phyloP scores from a whole-genome alignment of 164 flowering plant species.

The Saururus chinensis region DNA sequence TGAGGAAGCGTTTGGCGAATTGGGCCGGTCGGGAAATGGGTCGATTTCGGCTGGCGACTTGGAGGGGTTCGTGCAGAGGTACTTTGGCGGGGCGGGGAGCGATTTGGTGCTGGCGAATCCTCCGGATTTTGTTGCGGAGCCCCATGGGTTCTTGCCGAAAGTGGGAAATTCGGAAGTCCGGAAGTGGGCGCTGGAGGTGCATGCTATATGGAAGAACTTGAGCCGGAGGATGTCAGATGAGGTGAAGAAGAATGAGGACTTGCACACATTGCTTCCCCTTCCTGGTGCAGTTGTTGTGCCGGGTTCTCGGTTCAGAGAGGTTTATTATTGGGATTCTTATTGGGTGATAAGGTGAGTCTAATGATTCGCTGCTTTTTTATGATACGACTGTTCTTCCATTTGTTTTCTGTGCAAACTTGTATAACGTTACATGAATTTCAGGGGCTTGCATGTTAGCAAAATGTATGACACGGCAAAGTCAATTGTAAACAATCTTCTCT shows the following conservation, averaged over 20 bases:
- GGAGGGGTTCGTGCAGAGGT: slow-evolving; percentile 27
- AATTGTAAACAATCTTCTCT: slow-evolving; percentile 67
- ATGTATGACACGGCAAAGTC: slow-evolving; percentile 82
- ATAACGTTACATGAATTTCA: slow-evolving; percentile 15
- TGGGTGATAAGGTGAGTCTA: slow-evolving; percentile 69
- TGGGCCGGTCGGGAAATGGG: slow-evolving; percentile 30
- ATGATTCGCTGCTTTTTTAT: no score
- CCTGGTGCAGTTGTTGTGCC: slow-evolving; percentile 50
- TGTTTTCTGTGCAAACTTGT: no score
- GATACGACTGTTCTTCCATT: no score
- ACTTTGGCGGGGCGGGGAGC: slow-evolving; percentile 49
- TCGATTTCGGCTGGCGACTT: slow-evolving; percentile 28
- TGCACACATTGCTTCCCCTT: slow-evolving; percentile 68
- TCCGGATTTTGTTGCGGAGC: slow-evolving; percentile 49
- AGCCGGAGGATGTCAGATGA: slow-evolving; percentile 47
- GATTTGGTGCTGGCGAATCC: slow-evolving; percentile 53
- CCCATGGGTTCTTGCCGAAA: slow-evolving; percentile 54
- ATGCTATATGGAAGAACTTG: slow-evolving; percentile 77
- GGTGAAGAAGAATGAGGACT: slow-evolving; percentile 34
- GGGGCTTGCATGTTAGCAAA: slow-evolving; percentile 86
- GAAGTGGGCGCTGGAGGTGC: slow-evolving; percentile 80
- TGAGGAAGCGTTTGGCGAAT: slow-evolving; percentile 31
- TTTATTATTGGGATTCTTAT: slow-evolving; percentile 96
- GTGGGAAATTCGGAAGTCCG: slow-evolving; percentile 48
- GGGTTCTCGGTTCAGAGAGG: slow-evolving; percentile 83